Evolutionary conservation across 306 rosid species (phyloP).

Genomic region (Trichosanthes truncata): DNA sequence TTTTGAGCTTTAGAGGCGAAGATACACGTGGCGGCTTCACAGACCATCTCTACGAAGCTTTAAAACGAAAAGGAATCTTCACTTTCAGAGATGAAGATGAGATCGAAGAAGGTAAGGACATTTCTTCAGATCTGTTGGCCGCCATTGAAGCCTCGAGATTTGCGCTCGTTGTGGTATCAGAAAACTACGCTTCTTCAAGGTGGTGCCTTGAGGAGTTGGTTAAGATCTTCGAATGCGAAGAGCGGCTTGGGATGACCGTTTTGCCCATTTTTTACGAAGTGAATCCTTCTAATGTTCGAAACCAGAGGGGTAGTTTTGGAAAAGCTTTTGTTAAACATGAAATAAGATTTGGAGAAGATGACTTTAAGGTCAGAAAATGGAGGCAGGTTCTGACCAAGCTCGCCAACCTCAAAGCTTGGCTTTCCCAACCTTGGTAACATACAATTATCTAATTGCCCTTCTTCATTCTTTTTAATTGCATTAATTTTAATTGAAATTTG

Average conservation of each 20-base stretch:
- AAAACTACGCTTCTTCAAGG: not conserved
- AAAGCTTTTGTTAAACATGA: constrained; percentile 2
- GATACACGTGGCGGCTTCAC: not conserved
- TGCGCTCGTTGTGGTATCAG: not conserved
- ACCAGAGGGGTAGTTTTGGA: not conserved
- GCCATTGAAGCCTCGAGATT: not conserved
- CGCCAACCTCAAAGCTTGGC: not conserved
- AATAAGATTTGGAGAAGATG: not conserved
- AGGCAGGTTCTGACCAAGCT: not conserved
- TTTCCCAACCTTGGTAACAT: not conserved
- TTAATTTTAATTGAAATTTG: too few relatives aligned
- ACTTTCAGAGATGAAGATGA: not conserved
- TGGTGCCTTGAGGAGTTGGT: not conserved
- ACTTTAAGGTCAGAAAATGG: not conserved
- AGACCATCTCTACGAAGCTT: not conserved
- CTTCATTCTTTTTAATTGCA: not conserved
- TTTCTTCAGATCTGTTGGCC: not conserved
- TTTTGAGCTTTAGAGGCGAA: not conserved
- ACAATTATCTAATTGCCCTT: not conserved
- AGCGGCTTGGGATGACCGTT: not conserved
- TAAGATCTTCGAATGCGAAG: not conserved
- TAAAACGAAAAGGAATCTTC: not conserved
- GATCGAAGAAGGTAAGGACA: not conserved
- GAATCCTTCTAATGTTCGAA: not conserved
- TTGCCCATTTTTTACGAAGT: constrained; percentile 12